These are phyloP conservation scores for Saccharomycopsis vini DNA, from an alignment of 805 yeast genomes.

Conservation along the genomic window DNA sequence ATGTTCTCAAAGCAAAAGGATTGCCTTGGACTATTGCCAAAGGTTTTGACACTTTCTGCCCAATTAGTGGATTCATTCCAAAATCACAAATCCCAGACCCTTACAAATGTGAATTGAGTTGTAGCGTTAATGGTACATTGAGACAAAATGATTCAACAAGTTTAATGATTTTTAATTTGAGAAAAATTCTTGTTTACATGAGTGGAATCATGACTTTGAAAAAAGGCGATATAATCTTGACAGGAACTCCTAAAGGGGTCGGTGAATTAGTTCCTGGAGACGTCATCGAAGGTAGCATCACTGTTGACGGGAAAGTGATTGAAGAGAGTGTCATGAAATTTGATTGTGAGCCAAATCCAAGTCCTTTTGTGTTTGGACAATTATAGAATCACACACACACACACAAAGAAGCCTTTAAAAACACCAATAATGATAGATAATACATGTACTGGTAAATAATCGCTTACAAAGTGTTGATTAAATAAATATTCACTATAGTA, in stretches of 20 bases:
- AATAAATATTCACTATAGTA: too few species aligned
- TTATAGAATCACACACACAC: too few species aligned
- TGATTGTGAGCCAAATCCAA: conserved; percentile 42
- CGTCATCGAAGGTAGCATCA: conserved; percentile 52
- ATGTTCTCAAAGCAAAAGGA: conserved; percentile 87
- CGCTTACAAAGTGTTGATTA: too few species aligned
- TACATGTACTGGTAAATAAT: too few species aligned
- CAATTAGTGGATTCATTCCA: conserved; percentile 68
- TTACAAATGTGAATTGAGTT: conserved; percentile 51
- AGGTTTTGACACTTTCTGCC: conserved; percentile 94
- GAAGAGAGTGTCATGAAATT: conserved; percentile 41
- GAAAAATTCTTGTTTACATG: conserved; percentile 69
- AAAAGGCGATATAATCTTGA: conserved; percentile 82
- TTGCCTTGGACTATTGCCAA: conserved; percentile 95
- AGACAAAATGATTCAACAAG: conserved; percentile 69
- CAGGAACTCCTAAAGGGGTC: conserved; percentile 99
- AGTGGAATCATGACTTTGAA: conserved; percentile 85
- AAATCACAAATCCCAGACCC: conserved; percentile 62
- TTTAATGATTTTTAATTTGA: conserved; percentile 84
- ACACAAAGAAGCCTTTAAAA: too few species aligned
- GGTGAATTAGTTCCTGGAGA: conserved; percentile 80
- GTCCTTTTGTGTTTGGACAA: conserved; percentile 12
- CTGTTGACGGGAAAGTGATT: conserved; percentile 46
- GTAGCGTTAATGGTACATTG: conserved; percentile 53
- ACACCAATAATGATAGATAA: too few species aligned